Base-by-base conservation (phyloP, 2,329 filamentous ascomycete species). In the Corinectria fuckeliana region DNA sequence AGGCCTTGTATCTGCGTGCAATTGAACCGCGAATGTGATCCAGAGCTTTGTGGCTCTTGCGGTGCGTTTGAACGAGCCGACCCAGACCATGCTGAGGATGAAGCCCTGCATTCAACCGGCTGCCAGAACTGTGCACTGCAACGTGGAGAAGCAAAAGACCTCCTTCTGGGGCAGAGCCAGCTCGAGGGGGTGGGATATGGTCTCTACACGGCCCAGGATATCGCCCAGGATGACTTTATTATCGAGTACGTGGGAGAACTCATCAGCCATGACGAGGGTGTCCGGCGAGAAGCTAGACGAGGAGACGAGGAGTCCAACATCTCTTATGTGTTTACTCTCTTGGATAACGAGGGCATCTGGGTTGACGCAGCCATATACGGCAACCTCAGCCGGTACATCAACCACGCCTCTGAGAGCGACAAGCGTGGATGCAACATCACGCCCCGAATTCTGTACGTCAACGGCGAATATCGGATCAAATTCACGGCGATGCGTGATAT, bases 381-480 rank as follows among this genome's bases (percentile, higher is more conserved):
- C 49, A 95, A 94, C 72, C 88, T 93, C 63, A 88, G 90, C 45
- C 87, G 92, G 4, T 95, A 93, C 75, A 92, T 95, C 73, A 95
- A 96, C 74, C 91, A 94, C 68, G 88, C 90, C 13, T 81, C 82
- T 1, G 79, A 81, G 47, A 73, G 75, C 42, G 78, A 81, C 60
- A 78, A 78, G 60, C 68, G 78, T 64, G 72, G 90, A 53, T 88
- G 88, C 70, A 86, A 88, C 63, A 85, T 87, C 59, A 82, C 79
- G 14, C 85, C 90, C 2, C 84, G 85, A 58, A 88, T 92, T 52
- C 75, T 90, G 14, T 85, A 91, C 50, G 91, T 92, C 58, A 91
- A 92, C 67, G 88, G 89, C 21, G 88, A 91, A 61, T 89, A 89
- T 66, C 85, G 92, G 13, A 92, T 95, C 71, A 90, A 88, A 42